These are phyloP conservation scores for Colletotrichum acutatum DNA, from an alignment of 2,329 filamentous ascomycete genomes.

Conservation along the genomic window DNA sequence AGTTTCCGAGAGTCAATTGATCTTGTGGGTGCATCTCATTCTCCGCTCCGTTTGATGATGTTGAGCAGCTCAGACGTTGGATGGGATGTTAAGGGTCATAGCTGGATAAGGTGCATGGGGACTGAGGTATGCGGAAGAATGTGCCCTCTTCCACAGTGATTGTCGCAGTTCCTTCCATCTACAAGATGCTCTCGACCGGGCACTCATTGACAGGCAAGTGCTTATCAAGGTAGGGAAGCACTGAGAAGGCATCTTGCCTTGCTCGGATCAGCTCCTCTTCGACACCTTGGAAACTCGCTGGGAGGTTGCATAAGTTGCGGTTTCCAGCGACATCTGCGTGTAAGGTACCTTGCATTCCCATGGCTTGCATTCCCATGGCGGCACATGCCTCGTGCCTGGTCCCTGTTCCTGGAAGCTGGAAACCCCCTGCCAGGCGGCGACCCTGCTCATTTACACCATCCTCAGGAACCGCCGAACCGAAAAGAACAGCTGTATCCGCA, in stretches of 20 bases:
- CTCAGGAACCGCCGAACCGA: not conserved
- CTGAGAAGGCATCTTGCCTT: not conserved
- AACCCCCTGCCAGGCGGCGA: not conserved
- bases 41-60: not conserved
- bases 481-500: not conserved
- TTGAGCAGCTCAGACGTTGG: not conserved
- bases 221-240: not conserved
- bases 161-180: too few species aligned
- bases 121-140: not conserved
- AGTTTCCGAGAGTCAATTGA: slow-evolving; percentile 10
- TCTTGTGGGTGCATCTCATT: not conserved
- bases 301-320: not conserved
- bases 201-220: not conserved
- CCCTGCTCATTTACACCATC: not conserved
- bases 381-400: slow-evolving; percentile 22
- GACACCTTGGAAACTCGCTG: not conserved
- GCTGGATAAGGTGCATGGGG: not conserved
- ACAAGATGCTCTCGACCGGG: too few species aligned
- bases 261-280: not conserved
- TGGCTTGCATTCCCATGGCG: slow-evolving; percentile 19
- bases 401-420: not conserved
- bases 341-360: slow-evolving; percentile 13
- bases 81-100: not conserved
- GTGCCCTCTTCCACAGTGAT: not conserved
- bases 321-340: not conserved